phyloP scores from a whole-genome alignment of 257 asterid species.

The Leonotis leonurus region DNA sequence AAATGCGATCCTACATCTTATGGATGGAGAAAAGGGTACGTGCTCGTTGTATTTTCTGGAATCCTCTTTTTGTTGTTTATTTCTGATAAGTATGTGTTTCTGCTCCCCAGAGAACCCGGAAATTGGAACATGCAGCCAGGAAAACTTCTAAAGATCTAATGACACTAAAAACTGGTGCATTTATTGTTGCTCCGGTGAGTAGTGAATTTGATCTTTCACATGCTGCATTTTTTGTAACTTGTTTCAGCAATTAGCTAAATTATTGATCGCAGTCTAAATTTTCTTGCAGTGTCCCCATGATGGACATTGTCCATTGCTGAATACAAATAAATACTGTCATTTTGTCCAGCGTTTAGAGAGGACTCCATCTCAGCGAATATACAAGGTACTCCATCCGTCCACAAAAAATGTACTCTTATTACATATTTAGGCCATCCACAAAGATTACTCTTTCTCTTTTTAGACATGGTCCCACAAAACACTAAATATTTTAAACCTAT shows the following conservation, averaged over 20 bases:
- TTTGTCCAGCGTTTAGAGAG: conserved; percentile 95
- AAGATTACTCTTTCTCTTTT: no score
- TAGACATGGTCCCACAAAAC: no score
- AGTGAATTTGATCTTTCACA: conserved; percentile 13
- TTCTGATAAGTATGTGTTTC: conserved; percentile 17
- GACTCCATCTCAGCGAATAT: conserved; percentile 74
- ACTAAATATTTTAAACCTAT: no score
- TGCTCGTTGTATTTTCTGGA: conserved; percentile 6
- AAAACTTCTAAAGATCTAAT: conserved; percentile 47
- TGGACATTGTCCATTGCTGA: conserved; percentile 81
- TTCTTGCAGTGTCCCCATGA: conserved; percentile 89
- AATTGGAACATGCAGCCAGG: conserved; percentile 38
- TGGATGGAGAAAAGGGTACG: conserved; percentile 95
- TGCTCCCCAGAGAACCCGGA: conserved; percentile 56
- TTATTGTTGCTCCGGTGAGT: conserved; percentile 88
- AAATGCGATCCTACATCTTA: conserved; percentile 85
- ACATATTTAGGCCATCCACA: no score
- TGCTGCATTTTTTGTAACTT: background rate
- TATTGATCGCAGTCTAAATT: no score
- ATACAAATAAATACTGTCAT: conserved; percentile 85
- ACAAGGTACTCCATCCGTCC: conserved; percentile 59
- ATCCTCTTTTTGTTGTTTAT: conserved; percentile 1
- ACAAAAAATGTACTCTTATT: no score
- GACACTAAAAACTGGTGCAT: conserved; percentile 70
- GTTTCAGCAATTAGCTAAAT: background rate